Evolutionary conservation across 2,329 filamentous ascomycete species (phyloP).

Genomic region (Leptographium radiaticola): DNA sequence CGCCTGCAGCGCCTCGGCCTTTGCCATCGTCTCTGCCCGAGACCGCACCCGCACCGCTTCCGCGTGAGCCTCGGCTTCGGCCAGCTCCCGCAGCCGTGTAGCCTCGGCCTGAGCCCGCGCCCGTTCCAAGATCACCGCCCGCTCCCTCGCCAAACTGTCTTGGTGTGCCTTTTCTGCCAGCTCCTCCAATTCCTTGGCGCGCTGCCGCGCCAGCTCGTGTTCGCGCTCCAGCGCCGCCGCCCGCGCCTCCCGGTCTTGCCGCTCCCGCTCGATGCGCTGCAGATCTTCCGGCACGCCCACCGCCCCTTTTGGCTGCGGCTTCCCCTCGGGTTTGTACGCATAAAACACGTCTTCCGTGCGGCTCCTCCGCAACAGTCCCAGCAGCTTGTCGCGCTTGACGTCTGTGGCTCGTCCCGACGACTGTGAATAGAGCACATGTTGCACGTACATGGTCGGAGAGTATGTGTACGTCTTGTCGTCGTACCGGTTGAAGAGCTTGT

Average conservation of each 20-base stretch:
- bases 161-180: conserved; percentile 31
- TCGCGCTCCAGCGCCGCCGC: conserved; percentile 34
- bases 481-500: conserved; percentile 44
- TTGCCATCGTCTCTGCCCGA: conserved; percentile 2
- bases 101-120: not conserved
- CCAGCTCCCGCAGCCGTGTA: not conserved
- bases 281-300: conserved; percentile 38
- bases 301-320: conserved; percentile 39
- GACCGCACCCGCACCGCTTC: conserved; percentile 16
- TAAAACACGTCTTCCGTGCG: conserved; percentile 41
- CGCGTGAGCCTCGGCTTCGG: conserved; percentile 33
- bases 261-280: conserved; percentile 34
- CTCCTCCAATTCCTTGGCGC: conserved; percentile 36
- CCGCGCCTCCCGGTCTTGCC: conserved; percentile 32
- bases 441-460: conserved; percentile 51
- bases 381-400: conserved; percentile 23
- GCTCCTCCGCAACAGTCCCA: conserved; percentile 36
- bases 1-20: conserved; percentile 4
- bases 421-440: conserved; percentile 26
- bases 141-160: conserved; percentile 27
- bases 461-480: conserved; percentile 41
- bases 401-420: conserved; percentile 7
- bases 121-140: not conserved
- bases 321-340: conserved; percentile 25
- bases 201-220: conserved; percentile 31